Evolutionary conservation across 1,139 yeast species (phyloP).

Genomic region (Hansenula sp.): DNA sequence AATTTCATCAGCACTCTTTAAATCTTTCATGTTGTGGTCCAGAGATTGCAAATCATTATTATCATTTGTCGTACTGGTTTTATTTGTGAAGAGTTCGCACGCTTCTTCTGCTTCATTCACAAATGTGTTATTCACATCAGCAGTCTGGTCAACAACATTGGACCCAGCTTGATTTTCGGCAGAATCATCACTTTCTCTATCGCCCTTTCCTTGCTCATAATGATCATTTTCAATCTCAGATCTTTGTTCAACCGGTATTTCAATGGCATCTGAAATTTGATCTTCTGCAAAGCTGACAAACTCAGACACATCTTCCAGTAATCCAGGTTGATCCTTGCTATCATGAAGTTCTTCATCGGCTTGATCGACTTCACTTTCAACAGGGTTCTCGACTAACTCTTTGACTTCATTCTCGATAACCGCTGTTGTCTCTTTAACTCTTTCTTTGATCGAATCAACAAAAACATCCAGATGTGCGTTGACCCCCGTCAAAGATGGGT

Average conservation of each 20-base stretch:
- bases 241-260: neutral
- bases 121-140: too few species aligned
- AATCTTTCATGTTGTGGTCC: too few species aligned
- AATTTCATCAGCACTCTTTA: too few species aligned
- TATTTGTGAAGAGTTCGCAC: too few species aligned
- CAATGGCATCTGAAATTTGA: neutral
- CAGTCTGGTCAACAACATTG: constrained; percentile 2
- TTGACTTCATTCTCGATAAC: neutral
- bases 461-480: neutral
- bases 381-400: neutral
- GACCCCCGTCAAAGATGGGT: neutral
- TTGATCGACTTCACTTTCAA: neutral
- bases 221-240: neutral
- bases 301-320: too few species aligned
- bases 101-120: too few species aligned
- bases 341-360: neutral
- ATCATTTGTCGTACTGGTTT: too few species aligned
- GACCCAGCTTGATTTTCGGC: neutral
- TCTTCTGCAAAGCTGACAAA: neutral
- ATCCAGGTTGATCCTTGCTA: neutral
- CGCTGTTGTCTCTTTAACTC: neutral
- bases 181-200: neutral
- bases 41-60: too few species aligned
- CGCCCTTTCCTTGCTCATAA: neutral
- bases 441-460: neutral